Evolutionary conservation across 371 early-diverging fungal genomes (phyloP), one percentile per base, ranked within the genome.

Genomic region (Syncephalastrum contaminatum): DNA sequence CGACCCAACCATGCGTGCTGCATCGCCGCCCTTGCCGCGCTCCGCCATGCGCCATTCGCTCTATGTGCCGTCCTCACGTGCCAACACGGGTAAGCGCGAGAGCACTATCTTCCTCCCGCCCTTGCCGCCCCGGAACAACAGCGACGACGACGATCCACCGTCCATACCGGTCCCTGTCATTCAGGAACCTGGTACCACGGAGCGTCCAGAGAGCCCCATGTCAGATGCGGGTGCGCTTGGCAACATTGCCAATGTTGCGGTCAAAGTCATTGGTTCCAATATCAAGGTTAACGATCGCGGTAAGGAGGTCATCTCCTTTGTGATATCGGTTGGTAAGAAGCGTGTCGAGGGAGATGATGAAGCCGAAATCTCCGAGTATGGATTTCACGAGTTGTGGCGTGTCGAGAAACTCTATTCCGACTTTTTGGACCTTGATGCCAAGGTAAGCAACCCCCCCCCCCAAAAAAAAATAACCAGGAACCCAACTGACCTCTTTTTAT

Each of bases 381-480:
- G 36, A 10, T 30, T 30, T 30, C 36, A 30, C 10, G 77, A 92
- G 50, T 63, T 86, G 46, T 93, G 94, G 93, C 80, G 87, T 25
- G 83, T 93, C 10, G 91, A 91, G 58, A 95, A 95, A 69, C 70
- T 82, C 19, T 95, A 93, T 67, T 75, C 86, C 3, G 95, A 95
- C 66, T 91, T 95, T 70, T 67, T 90, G 42, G 61, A 72, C n/a
- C 69, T 95, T 19, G 91, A 94, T 66, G 66, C 77, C 39, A 85
- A 84, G 83, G 89, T 91, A 59, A 62, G 47, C 24, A 15, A 47
- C 21, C 20, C 24, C 24, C 20, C 21, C 8, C 6, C 47, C 20
- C 1, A 18, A 21, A 22, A 15, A 24, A 4, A 15, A 14, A 21
- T 47, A 20, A 21, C 2, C 18, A 1, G 18, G 2, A 4, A 16